Evolutionary conservation across 345 rosid species (phyloP).

Genomic region (Citrus unshiu): DNA sequence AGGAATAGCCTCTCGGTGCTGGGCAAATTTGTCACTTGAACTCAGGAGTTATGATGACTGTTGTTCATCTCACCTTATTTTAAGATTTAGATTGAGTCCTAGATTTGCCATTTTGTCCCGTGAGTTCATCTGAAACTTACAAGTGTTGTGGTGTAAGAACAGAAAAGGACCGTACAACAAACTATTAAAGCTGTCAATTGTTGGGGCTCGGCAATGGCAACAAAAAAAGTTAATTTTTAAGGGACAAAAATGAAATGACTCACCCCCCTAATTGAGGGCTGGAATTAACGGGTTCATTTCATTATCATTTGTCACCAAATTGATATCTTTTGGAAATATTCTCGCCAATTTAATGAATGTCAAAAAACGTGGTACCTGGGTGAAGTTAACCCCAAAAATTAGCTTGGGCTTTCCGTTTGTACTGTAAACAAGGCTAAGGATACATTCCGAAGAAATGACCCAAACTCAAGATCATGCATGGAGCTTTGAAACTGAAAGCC

Average conservation of each 20-base stretch:
- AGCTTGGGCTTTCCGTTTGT: no score
- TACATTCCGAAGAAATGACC: no score
- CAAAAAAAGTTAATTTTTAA: not conserved
- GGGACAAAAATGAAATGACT: not conserved
- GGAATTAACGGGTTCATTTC: not conserved
- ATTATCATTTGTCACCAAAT: no score
- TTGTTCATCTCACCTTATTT: not conserved
- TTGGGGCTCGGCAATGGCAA: not conserved
- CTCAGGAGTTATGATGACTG: not conserved
- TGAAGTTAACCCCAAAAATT: no score
- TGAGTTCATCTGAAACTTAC: not conserved
- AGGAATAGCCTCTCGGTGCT: not conserved
- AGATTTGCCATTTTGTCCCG: not conserved
- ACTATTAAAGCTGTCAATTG: not conserved
- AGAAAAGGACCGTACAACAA: constrained; percentile 9
- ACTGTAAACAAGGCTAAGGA: no score
- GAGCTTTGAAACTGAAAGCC: no score
- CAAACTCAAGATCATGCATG: no score
- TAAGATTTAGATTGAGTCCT: not conserved
- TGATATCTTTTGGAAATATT: no score
- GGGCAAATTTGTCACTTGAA: constrained; percentile 15
- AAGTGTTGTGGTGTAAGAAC: not conserved
- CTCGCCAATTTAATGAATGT: no score
- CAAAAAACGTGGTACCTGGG: no score
- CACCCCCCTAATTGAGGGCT: not conserved